Evolutionary conservation across 2,329 filamentous ascomycete genomes (phyloP).

Genomic region (Epichloe gansuensis): DNA sequence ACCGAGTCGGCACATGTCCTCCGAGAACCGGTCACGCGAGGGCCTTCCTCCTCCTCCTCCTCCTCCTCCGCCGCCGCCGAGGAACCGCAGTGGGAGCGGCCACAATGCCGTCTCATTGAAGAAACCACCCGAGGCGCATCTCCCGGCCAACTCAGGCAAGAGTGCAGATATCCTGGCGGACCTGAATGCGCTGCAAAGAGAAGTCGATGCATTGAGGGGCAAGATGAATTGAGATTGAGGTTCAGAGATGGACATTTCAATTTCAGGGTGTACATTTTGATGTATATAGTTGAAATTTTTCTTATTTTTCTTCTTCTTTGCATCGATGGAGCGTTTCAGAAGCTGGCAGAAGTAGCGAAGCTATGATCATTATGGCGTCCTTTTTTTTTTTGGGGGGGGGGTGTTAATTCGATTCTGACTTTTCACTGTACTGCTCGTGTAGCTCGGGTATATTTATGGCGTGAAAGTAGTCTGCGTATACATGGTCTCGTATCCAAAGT

Average conservation of each 20-base stretch:
- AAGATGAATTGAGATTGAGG: slow-evolving; percentile 14
- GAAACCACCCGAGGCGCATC: slow-evolving; percentile 9
- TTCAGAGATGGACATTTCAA: background rate
- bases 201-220: slow-evolving; percentile 53
- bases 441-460: too few relatives aligned
- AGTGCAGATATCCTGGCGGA: slow-evolving; percentile 56
- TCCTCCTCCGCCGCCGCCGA: slow-evolving; percentile 37
- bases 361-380: too few relatives aligned
- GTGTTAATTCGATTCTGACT: too few relatives aligned
- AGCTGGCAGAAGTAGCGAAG: too few relatives aligned
- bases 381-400: background rate
- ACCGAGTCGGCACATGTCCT: slow-evolving; percentile 15
- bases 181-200: slow-evolving; percentile 56
- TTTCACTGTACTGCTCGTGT: too few relatives aligned
- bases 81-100: slow-evolving; percentile 34
- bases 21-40: slow-evolving; percentile 17
- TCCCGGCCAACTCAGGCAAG: slow-evolving; percentile 17
- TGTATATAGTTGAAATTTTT: background rate
- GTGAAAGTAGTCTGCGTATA: too few relatives aligned
- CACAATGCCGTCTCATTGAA: slow-evolving; percentile 25
- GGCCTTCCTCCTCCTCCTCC: slow-evolving; percentile 16
- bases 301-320: background rate
- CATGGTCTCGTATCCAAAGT: too few relatives aligned
- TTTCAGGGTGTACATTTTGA: background rate
- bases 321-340: too few relatives aligned